phyloP scores from a whole-genome alignment of 2,329 filamentous ascomycete genomes.

The Cyclaneusma minus region DNA sequence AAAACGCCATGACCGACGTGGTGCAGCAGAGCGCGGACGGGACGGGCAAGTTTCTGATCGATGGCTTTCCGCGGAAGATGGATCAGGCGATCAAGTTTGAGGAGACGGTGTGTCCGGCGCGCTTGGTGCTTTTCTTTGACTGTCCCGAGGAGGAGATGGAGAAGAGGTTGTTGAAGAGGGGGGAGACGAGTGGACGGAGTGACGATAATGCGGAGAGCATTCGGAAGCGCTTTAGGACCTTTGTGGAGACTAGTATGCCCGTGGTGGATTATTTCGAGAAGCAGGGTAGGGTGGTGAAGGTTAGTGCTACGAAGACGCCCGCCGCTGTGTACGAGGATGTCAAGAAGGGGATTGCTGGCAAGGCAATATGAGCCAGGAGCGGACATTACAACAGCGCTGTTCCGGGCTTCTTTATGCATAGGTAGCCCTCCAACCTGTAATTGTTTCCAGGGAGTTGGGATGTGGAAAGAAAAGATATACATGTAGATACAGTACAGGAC shows the following conservation, averaged over 20 bases:
- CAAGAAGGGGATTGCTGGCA: constrained; percentile 31
- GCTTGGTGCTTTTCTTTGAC: constrained; percentile 86
- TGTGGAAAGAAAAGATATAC: no score
- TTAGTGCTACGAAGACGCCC: constrained; percentile 54
- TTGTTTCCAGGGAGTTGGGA: no score
- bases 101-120: constrained; percentile 66
- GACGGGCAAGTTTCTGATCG: constrained; percentile 60
- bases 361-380: no score
- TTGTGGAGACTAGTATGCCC: constrained; percentile 93
- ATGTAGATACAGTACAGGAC: no score
- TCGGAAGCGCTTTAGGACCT: constrained; percentile 88
- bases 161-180: constrained; percentile 66
- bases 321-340: constrained; percentile 44
- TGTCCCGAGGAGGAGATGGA: constrained; percentile 86
- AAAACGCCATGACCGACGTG: constrained; percentile 74
- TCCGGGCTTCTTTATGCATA: no score
- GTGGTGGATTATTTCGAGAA: constrained; percentile 75
- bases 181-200: constrained; percentile 77
- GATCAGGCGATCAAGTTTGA: constrained; percentile 95
- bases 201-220: constrained; percentile 96
- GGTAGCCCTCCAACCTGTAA: no score
- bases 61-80: constrained; percentile 89
- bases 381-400: no score
- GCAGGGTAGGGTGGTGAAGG: constrained; percentile 64
- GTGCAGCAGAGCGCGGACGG: constrained; percentile 33